A percentile compares a stretch with the other conserved stretches of the same genome.
These are phyloP conservation scores for Fusarium begoniae DNA, from an alignment of 2,329 filamentous ascomycete genomes.

Conservation along the genomic window DNA sequence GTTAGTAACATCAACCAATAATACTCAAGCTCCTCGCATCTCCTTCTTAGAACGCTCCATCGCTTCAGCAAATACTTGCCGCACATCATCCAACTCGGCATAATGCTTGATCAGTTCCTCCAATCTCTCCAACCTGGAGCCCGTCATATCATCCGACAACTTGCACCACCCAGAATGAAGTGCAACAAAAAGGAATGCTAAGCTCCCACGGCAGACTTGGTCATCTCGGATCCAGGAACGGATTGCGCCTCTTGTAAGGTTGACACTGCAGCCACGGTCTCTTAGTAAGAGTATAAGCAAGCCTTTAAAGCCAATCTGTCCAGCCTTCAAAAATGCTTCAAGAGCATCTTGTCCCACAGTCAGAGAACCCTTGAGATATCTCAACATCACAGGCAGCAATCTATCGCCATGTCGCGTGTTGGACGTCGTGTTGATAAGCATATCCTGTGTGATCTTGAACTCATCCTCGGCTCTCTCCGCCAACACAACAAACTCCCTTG, in stretches of 20 bases:
- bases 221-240: constrained; percentile 24
- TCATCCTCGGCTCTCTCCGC: constrained; percentile 17
- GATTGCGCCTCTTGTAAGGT: constrained; percentile 13
- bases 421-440: constrained; percentile 25
- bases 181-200: constrained; percentile 23
- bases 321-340: constrained; percentile 20
- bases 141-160: constrained; percentile 5
- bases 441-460: constrained; percentile 24
- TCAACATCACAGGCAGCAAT: constrained; percentile 16
- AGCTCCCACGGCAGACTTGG: constrained; percentile 10
- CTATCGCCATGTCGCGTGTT: constrained; percentile 19
- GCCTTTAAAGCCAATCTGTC: constrained; percentile 22
- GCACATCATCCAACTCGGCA: constrained; percentile 23
- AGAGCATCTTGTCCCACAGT: constrained; percentile 12
- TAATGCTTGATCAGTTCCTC: constrained; percentile 18
- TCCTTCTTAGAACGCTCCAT: constrained; percentile 27
- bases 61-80: constrained; percentile 14
- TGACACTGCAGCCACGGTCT: constrained; percentile 18
- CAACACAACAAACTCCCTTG: constrained; percentile 11
- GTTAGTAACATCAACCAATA: constrained; percentile 4
- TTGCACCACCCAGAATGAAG: constrained; percentile 23
- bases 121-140: constrained; percentile 11
- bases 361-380: constrained; percentile 12
- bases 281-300: constrained; percentile 15
- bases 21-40: constrained; percentile 3